Percentiles rank a stretch among this genome's conserved stretches.
Conservation (phyloP, 2,329 filamentous ascomycete genomes). For the Diaporthe batatas region DNA sequence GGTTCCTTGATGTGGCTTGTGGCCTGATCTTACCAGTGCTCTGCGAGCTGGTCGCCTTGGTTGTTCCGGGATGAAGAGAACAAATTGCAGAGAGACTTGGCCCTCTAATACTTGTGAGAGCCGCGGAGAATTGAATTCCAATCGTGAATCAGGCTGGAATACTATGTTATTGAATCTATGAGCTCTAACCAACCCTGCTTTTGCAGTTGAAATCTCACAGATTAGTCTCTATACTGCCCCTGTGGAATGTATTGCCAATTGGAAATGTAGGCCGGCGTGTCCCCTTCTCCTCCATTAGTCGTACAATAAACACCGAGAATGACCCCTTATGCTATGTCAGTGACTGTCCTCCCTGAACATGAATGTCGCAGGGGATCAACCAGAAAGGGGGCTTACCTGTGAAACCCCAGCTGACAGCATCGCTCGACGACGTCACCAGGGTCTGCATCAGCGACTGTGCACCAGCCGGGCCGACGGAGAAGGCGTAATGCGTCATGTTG, state of each 20-base stretch:
- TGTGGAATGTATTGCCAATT: slow-evolving; percentile 61
- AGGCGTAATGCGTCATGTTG: slow-evolving; percentile 61
- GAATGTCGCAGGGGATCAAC: too few species aligned
- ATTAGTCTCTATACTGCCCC: slow-evolving; percentile 52
- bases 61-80: too few species aligned
- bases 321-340: slow-evolving; percentile 51
- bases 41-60: too few species aligned
- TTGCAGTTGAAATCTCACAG: neutral
- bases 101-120: too few species aligned
- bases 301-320: slow-evolving; percentile 67
- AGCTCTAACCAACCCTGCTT: neutral
- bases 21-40: too few species aligned
- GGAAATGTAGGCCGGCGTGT: slow-evolving; percentile 60
- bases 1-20: too few species aligned
- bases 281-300: slow-evolving; percentile 61
- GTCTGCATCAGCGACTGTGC: slow-evolving; percentile 50
- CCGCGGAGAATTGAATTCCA: too few species aligned
- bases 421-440: slow-evolving; percentile 52
- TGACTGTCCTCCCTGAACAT: neutral
- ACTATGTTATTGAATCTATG: too few species aligned
- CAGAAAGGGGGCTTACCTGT: slow-evolving; percentile 52
- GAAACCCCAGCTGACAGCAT: slow-evolving; percentile 55
- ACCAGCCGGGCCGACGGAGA: slow-evolving; percentile 54
- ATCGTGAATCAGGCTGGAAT: too few species aligned
- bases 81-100: too few species aligned